Evolutionary conservation across 1,139 yeast species (phyloP).

Genomic region (Protomyces inouyei): DNA sequence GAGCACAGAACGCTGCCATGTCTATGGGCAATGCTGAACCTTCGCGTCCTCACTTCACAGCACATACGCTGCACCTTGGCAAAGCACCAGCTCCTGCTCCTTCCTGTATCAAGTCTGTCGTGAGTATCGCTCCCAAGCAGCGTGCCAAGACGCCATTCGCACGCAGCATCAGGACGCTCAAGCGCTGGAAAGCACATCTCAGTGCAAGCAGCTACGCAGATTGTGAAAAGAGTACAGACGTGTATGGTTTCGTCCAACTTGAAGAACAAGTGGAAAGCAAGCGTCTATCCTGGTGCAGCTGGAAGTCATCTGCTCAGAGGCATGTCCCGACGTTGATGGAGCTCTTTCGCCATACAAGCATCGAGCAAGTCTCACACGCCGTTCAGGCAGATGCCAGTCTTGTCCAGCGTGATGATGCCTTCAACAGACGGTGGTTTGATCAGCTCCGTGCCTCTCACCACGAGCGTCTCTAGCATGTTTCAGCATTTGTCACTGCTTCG

Average conservation of each 20-base stretch:
- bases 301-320: not conserved
- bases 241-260: not conserved
- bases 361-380: not conserved
- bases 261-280: not conserved
- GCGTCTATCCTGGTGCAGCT: not conserved
- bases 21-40: too few relatives aligned
- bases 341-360: not conserved
- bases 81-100: not conserved
- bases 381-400: not conserved
- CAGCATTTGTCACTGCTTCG: too few relatives aligned
- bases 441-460: not conserved
- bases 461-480: not conserved
- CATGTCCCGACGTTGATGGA: not conserved
- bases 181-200: not conserved
- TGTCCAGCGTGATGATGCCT: slow-evolving; percentile 11
- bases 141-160: not conserved
- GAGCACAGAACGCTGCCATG: too few relatives aligned
- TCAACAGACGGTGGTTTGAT: slow-evolving; percentile 16
- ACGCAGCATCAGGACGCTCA: not conserved
- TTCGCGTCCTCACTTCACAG: not conserved
- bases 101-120: not conserved
- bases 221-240: not conserved
- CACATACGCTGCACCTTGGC: not conserved
- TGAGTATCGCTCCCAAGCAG: not conserved
- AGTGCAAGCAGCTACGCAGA: not conserved